Base-by-base conservation (phyloP, 805 yeast genomes). In the Saccharomycopsis amapae region DNA sequence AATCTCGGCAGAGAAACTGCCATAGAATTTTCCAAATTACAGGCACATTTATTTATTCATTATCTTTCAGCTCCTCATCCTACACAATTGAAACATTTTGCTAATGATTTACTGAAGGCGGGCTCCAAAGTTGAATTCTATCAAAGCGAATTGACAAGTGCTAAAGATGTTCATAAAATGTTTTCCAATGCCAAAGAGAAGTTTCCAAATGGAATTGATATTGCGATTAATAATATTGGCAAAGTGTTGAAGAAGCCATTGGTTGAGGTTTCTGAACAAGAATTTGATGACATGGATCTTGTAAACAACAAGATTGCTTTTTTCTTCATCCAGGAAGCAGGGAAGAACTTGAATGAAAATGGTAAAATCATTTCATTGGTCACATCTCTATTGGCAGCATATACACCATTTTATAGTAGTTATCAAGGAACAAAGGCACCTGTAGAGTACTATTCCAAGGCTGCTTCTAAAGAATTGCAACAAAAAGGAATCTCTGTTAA, bases 171-270 rank as follows among this genome's bases (percentile, higher is more conserved):
- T 30, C 58, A 62, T 18, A 60, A 64, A 24, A 60, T 79, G 44
- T 79, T 80, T 54, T 69, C 61, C 15, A 61, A 59, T 9, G 75
- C 78, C 5, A 63, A 64, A 44, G 49, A 58, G 12, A 59, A 62
- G 34, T 71, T 76, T 46, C 34, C 41, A n/a, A 18, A 30, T 3
- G 81, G 81, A 31, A 63, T 76, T 52, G 83, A 80, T 55, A 68
- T 75, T 56, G 85, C 85, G n/a, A 67, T 80, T 55, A 79, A 79
- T 63, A 78, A 76, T 53, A 79, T 78, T 33, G 86, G 86, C 44
- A 75, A 63, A 69, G 85, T 80, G 19, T 64, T 79, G 59, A 78
- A 79, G 67, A 80, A 79, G 58, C 74, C 77, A 31, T 55, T 79
- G 42, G 62, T 62, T 28, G 78, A 76, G n/a, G 64, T 71, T 47